Evolutionary conservation across 2,329 filamentous ascomycete species (phyloP).

Genomic region (Pleurostoma richardsiae): DNA sequence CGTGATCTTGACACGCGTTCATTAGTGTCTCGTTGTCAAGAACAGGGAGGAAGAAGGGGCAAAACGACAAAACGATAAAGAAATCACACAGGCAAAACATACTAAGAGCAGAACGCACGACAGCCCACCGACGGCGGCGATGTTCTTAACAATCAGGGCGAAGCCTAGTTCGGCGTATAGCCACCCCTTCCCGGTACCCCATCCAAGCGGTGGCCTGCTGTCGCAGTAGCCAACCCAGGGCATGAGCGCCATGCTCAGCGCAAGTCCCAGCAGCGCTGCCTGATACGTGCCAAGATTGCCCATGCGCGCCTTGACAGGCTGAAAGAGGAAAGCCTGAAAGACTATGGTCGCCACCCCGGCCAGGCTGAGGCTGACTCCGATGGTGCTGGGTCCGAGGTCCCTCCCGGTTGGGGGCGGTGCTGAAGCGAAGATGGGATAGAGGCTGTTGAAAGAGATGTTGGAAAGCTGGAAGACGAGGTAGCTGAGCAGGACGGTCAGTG

Average conservation of each 20-base stretch:
- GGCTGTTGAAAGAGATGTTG: slow-evolving; percentile 91
- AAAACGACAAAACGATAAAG: too few species aligned
- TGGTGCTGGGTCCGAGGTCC: slow-evolving; percentile 68
- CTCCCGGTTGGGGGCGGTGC: slow-evolving; percentile 72
- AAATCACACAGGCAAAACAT: slow-evolving; percentile 24
- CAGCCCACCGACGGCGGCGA: slow-evolving; percentile 82
- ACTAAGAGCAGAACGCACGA: slow-evolving; percentile 86
- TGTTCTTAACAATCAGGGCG: slow-evolving; percentile 81
- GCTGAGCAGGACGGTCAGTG: slow-evolving; percentile 72
- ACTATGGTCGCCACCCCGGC: slow-evolving; percentile 81
- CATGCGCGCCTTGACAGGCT: slow-evolving; percentile 68
- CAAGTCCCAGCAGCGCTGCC: slow-evolving; percentile 71
- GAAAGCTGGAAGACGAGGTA: slow-evolving; percentile 92
- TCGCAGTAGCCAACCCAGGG: slow-evolving; percentile 82
- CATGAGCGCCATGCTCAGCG: slow-evolving; percentile 78
- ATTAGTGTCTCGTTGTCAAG: background rate
- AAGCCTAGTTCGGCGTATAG: slow-evolving; percentile 77
- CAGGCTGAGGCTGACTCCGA: slow-evolving; percentile 79
- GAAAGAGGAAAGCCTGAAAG: slow-evolving; percentile 85
- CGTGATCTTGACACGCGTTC: slow-evolving; percentile 61
- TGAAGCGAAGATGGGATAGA: slow-evolving; percentile 91
- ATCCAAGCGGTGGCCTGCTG: slow-evolving; percentile 46
- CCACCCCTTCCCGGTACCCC: slow-evolving; percentile 61
- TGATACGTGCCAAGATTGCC: slow-evolving; percentile 87
- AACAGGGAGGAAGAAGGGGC: background rate